Base-by-base conservation (phyloP, 352 stramenopile species). In the Phytopythium cucurbitacearum region DNA sequence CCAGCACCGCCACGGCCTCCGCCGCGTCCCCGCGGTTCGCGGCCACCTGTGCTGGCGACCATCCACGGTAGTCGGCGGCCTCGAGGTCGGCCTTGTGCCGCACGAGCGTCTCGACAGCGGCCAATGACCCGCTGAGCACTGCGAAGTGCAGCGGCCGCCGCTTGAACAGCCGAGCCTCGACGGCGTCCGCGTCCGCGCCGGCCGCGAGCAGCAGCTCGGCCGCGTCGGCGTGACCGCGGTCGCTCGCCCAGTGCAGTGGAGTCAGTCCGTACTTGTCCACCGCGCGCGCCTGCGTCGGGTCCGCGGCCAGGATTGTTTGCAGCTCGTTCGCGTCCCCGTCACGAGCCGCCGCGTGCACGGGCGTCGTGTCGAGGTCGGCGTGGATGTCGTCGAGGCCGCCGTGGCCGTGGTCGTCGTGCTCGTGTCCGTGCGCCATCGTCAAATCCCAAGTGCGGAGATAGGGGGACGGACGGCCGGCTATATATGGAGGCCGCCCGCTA, bases 261-360 rank as follows among this genome's bases (percentile, higher is more conserved):
- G 78, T 89, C 55, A 91, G 67, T 1, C 65, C 65, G 60, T 89
- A 91, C 67, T 90, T 87, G 69, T 90, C 80, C 13, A 66, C 59
- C 51, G 62, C 53, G 39, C 60, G 7, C 36, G 69, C 59, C 47
- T 78, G 63, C 21, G 56, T 35, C 11, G 42, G 34, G 13, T 84
- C 67, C 3, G 63, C 59, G 3, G 50, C 53, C 48, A 79, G 60
- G 44, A 78, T 71, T 7, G 51, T 33, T 8, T 51, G 57, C 48
- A 91, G 64, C 51, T 68, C 58, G 3, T 68, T 60, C 12, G 75
- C 40, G 39, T 68, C 56, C 16, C 68, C 69, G n/a, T 78, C 78
- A 37, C 81, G 71, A 35, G 75, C 78, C 32, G 74, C 68, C 12
- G 83, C 76, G 53, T 89, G 78, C 38, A 82, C 57, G 7, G 71